phyloP scores from a whole-genome alignment of 1,284 basidiomycete genomes.

The Ustilago esculenta region DNA sequence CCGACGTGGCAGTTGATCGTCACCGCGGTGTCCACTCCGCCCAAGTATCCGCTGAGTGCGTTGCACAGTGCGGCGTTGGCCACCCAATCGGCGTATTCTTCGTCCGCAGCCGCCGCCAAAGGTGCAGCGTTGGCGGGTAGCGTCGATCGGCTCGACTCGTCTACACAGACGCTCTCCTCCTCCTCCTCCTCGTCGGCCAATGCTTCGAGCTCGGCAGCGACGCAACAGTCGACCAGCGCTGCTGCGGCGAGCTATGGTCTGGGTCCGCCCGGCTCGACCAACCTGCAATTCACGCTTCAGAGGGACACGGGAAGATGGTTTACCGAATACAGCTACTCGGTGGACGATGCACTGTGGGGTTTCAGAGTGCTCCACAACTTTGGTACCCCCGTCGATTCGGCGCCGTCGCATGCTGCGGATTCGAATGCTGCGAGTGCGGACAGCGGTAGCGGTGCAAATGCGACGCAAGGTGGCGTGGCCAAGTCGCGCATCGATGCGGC shows the following conservation, averaged over 20 bases:
- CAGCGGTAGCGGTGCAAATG: too few species aligned
- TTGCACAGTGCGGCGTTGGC: slow-evolving; percentile 13
- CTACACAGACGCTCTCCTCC: slow-evolving; percentile 1
- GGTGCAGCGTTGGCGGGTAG: background rate
- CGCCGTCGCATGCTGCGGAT: background rate
- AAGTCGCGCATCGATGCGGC: background rate
- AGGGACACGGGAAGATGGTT: slow-evolving; percentile 92
- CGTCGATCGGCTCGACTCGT: slow-evolving; percentile 12
- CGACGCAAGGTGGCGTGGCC: too few species aligned
- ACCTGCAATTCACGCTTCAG: slow-evolving; percentile 84
- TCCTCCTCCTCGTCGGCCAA: background rate
- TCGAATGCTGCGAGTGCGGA: too few species aligned
- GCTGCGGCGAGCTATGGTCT: slow-evolving; percentile 12
- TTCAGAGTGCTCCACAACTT: slow-evolving; percentile 91
- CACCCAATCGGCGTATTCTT: slow-evolving; percentile 1
- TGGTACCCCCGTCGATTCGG: slow-evolving; percentile 64
- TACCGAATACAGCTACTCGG: slow-evolving; percentile 92
- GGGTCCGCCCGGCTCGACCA: slow-evolving; percentile 57
- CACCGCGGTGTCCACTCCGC: slow-evolving; percentile 64
- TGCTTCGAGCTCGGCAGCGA: too few species aligned
- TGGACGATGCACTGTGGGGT: slow-evolving; percentile 92
- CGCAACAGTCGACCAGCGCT: slow-evolving; percentile 10
- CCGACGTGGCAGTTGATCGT: slow-evolving; percentile 68
- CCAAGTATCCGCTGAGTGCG: slow-evolving; percentile 49
- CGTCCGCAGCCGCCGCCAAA: background rate